Evolutionary conservation across 2,329 filamentous ascomycete species (phyloP), one percentile per base, ranked within the genome.

Genomic region (Incumbomyces lentus): DNA sequence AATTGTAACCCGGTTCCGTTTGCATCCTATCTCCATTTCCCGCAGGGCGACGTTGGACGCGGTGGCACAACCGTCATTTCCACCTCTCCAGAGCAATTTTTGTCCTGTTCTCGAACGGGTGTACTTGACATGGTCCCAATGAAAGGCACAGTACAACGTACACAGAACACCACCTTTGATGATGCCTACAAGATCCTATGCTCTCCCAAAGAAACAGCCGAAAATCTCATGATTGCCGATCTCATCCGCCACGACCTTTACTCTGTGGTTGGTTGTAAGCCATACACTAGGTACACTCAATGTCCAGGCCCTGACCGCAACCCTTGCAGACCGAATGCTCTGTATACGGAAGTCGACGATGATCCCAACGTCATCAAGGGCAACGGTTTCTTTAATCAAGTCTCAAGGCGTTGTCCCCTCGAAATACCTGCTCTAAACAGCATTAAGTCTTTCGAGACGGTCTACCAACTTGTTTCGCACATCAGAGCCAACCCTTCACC

Each of bases 191-290:
- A 69, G 22, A 77, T 93, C 33, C 75, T 95, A 12, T 78, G 82
- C 48, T 76, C 86, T 0, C 82, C 85, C 17, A 96, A 96, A 63
- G 92, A 96, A 64, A 81, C 86, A 57, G 90, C 90, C 0, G 90
- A 96, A 68, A 96, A 96, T 60, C 75, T 96, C 18, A 96, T 96
- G 92, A 95, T 96, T 58, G 89, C 95, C 2, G 90, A 96, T 63
- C 73, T 96, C 1, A 92, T 95, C n/a, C 78, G 90, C 0, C 90
- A 96, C 60, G 90, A 96, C 63, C 71, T 96, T 11, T 84, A 93
- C 63, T 51, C 45, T 29, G 49, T 52, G 10, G 47, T 57, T 11
- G 48, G 50, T 30, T 49, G 51, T 12, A 41, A 50, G 19, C 26
- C 38, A 11, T 42, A 39, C 18, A 3, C 45, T 7, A 2, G 4